These are phyloP conservation scores for Amylocarpus encephaloides DNA, from an alignment of 2,329 filamentous ascomycete species.

Conservation along the genomic window DNA sequence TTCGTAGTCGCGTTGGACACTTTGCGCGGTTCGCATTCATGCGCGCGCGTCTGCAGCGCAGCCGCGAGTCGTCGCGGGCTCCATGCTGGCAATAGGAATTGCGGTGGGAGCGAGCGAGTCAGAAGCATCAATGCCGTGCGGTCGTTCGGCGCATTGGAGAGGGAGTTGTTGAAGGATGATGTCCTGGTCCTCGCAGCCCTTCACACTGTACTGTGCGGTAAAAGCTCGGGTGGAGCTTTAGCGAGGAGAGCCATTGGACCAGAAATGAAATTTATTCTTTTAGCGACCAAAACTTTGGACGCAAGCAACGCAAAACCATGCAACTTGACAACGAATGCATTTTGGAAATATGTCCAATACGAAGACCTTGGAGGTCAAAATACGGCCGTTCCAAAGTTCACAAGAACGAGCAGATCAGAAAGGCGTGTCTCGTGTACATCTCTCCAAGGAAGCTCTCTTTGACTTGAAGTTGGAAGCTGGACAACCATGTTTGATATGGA, in stretches of 20 bases:
- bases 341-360: slow-evolving; percentile 19
- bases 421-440: slow-evolving; percentile 29
- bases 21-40: neutral
- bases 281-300: neutral
- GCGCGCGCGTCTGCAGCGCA: slow-evolving; percentile 15
- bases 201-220: neutral
- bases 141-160: neutral
- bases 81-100: slow-evolving; percentile 38
- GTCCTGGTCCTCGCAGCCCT: neutral
- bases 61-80: slow-evolving; percentile 30
- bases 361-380: slow-evolving; percentile 31
- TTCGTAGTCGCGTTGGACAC: neutral
- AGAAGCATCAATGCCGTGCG: slow-evolving; percentile 37
- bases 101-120: slow-evolving; percentile 36
- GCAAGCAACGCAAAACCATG: slow-evolving; percentile 8
- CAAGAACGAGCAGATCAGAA: slow-evolving; percentile 30
- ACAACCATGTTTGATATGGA: slow-evolving; percentile 49
- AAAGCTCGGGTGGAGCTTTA: neutral
- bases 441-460: slow-evolving; percentile 40
- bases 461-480: slow-evolving; percentile 49
- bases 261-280: neutral
- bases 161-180: neutral
- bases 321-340: slow-evolving; percentile 1
- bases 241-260: neutral
- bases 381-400: slow-evolving; percentile 25